phyloP scores from a whole-genome alignment of 1,284 basidiomycete species.

The Cutaneotrichosporon cutaneum region DNA sequence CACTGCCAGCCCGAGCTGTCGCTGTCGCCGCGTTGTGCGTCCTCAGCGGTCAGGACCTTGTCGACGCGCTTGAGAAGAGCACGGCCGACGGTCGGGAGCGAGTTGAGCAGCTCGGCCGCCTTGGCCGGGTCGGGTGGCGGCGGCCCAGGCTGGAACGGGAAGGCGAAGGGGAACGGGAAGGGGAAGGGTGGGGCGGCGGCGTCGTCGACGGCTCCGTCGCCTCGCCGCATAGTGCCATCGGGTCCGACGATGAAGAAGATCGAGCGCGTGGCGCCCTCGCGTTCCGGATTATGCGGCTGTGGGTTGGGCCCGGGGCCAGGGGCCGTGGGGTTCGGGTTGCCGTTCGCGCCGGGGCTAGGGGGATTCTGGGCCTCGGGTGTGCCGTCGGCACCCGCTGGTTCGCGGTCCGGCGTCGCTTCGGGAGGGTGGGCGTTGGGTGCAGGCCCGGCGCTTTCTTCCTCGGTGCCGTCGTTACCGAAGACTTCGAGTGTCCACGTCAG shows the following conservation, averaged over 20 bases:
- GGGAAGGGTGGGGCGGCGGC: conserved; percentile 2
- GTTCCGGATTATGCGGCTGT: neutral
- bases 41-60: conserved; percentile 40
- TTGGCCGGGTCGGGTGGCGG: conserved; percentile 38
- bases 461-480: conserved; percentile 23
- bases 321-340: neutral
- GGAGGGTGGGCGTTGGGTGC: neutral
- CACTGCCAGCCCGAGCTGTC: conserved; percentile 45
- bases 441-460: conserved; percentile 7
- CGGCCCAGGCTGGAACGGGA: conserved; percentile 13
- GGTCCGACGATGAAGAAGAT: conserved; percentile 20
- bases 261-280: conserved; percentile 3
- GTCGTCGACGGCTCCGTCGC: conserved; percentile 1
- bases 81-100: conserved; percentile 36
- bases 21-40: conserved; percentile 26
- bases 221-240: conserved; percentile 10
- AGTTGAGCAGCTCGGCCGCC: conserved; percentile 45
- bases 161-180: conserved; percentile 17
- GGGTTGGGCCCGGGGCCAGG: neutral
- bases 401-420: neutral
- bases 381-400: too few species aligned
- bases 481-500: conserved; percentile 24
- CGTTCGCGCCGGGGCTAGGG: neutral
- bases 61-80: conserved; percentile 40
- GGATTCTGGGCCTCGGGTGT: too few species aligned